Base-by-base conservation (phyloP, 2,329 filamentous ascomycete species). In the Nemania abortiva region DNA sequence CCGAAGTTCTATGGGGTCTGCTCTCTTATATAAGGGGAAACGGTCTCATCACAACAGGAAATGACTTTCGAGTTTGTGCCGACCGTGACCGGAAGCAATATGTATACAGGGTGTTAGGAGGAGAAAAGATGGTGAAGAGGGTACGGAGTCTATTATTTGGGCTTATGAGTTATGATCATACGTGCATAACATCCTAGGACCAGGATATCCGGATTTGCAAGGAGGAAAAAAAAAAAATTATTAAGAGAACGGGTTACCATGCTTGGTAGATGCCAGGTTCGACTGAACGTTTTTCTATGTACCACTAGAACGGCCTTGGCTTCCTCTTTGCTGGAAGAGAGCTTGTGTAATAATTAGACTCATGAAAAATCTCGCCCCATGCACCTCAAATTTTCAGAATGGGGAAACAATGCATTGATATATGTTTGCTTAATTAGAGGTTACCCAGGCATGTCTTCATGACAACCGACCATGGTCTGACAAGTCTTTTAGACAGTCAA, bases 281-380 rank as follows among this genome's bases (percentile, higher is more conserved):
- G 31, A 31, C 42, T 37, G 18, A n/a, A 58, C 45, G 58, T 63
- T 63, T 31, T 29, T 54, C 47, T 54, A 49, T 62, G 62, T 66
- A 68, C 47, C n/a, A 65, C 50, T 65, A 68, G 55, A 65, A 65
- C 49, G 49, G 49, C 2, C 42, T 61, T 42, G 39, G 13, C 31
- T 50, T 39, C 27, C 27, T 50, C 39, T 20, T 20, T 9, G 37
- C 2, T 1, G 22, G 27, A 34, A 11, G 13, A 47, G 34, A 53
- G 49, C 50, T 42, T 52, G 31, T 65, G 55, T 61, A 65, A 53
- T 52, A 61, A 29, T 22, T 47, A 47, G 42, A 47, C 42, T 27
- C n/a, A 57, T 34, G 31, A 62, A 59, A 53, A 56, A 47, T 47
- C 58, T 37, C 34, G 34, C 34, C 34, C 34, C 34, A 11, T 37